Conservation (phyloP, 164 flowering plant species). For the Warburgia ugandensis region DNA sequence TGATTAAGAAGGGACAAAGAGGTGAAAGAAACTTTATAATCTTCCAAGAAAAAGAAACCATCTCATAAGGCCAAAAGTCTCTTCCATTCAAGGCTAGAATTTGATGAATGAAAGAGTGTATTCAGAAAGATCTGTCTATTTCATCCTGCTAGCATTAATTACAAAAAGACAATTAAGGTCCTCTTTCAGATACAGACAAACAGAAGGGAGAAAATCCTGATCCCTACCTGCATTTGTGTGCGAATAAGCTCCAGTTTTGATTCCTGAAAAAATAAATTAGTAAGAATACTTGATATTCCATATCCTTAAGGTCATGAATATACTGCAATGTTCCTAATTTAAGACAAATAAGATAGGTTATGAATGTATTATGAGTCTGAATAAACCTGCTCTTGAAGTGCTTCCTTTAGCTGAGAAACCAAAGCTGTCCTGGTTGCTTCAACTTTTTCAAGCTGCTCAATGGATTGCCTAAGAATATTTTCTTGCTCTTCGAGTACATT, state of each 20-base stretch:
- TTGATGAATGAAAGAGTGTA: background rate
- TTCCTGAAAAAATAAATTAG: slow-evolving; percentile 44
- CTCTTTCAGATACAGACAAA: background rate
- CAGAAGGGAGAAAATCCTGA: background rate
- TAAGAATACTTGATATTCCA: background rate
- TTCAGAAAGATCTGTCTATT: background rate
- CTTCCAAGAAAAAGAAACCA: too few species aligned
- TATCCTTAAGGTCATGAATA: too few species aligned
- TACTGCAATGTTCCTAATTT: too few species aligned
- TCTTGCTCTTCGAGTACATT: slow-evolving; percentile 67
- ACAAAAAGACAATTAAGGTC: too few species aligned
- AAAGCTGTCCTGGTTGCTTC: slow-evolving; percentile 51
- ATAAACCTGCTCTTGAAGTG: slow-evolving; percentile 70
- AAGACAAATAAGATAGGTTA: too few species aligned
- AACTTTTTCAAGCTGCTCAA: slow-evolving; percentile 50
- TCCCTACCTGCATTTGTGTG: slow-evolving; percentile 58
- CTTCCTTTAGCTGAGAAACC: slow-evolving; percentile 61
- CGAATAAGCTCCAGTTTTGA: slow-evolving; percentile 49
- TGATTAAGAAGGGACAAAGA: too few species aligned
- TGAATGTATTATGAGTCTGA: too few species aligned
- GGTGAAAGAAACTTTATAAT: too few species aligned
- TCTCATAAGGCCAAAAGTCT: too few species aligned
- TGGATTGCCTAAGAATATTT: slow-evolving; percentile 36
- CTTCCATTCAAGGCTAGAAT: background rate
- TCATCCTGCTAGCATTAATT: too few species aligned